Base-by-base conservation (phyloP, 2,329 filamentous ascomycete species). In the Thielaviopsis punctulata region DNA sequence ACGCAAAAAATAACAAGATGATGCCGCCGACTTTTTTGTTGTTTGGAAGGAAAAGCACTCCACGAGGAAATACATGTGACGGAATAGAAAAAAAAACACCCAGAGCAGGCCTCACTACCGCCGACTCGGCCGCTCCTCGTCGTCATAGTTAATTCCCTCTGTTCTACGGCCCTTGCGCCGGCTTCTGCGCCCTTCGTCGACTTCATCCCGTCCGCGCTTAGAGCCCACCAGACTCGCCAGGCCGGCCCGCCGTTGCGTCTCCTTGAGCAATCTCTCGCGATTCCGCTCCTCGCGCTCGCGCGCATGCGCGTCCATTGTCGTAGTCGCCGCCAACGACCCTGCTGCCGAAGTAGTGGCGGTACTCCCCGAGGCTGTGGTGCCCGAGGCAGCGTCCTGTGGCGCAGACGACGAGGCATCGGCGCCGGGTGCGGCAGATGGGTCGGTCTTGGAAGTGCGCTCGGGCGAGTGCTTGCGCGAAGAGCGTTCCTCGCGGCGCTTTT, bases 221-320 rank as follows among this genome's bases (percentile, higher is more conserved):
- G 68, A 59, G 52, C 70, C 67, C 39, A 66, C 64, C 25, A 73
- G 60, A 50, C 71, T 67, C 2, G 69, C 63, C 50, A 79, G 62
- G 44, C 75, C 70, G 45, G 78, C 71, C 64, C 82, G 76, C 33
- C 77, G 73, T 64, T 85, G 79, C 39, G 79, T 77, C 64, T 86
- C 82, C 60, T 80, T 82, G 12, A 82, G 68, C 49, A 84, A 68
- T 23, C 82, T 71, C 62, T 84, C 80, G 45, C 80, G 72, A 60
- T 82, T 75, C 15, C 79, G 69, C 12, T 76, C 76, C 61, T 84
- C 81, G 21, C 82, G 77, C 63, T 86, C 82, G 0, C 80, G 68
- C 1, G 82, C 81, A 63, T 85, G 81, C n/a, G 77, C 72, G 57
- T 84, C 79, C 55, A 52, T 41, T 2, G 46, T 60, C 61, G 18